Conservation (phyloP, 441 rosid genomes). For the Populus hybrid region DNA sequence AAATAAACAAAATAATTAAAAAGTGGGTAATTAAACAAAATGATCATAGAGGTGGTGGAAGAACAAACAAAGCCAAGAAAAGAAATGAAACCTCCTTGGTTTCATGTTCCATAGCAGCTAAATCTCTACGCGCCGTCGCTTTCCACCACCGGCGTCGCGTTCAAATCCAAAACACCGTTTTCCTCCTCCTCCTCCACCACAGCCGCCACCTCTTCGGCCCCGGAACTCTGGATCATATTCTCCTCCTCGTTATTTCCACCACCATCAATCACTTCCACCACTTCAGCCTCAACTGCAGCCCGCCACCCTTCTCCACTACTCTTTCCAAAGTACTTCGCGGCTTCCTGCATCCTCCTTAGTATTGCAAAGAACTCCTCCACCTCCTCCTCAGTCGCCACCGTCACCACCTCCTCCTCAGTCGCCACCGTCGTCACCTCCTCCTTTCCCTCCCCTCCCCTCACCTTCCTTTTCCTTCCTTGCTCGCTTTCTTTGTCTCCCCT, state of each 20-base stretch:
- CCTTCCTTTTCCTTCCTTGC: neutral
- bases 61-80: too few relatives aligned
- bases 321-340: slow-evolving; percentile 28
- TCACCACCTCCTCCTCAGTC: slow-evolving; percentile 13
- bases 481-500: neutral
- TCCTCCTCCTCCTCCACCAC: slow-evolving; percentile 6
- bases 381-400: slow-evolving; percentile 27
- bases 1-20: too few relatives aligned
- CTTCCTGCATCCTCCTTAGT: slow-evolving; percentile 28
- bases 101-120: too few relatives aligned
- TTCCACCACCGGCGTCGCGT: slow-evolving; percentile 22
- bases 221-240: neutral
- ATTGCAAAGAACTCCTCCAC: slow-evolving; percentile 43
- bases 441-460: neutral
- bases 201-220: neutral
- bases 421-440: slow-evolving; percentile 10
- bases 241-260: slow-evolving; percentile 4
- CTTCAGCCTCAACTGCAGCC: slow-evolving; percentile 18
- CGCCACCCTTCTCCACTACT: slow-evolving; percentile 17
- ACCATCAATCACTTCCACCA: neutral
- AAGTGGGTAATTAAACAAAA: too few relatives aligned
- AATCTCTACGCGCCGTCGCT: neutral
- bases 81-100: too few relatives aligned
- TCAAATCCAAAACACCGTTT: slow-evolving; percentile 25
- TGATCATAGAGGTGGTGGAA: too few relatives aligned